A percentile compares a stretch with the other conserved stretches of the same genome.
Evolutionary conservation across 2,329 filamentous ascomycete genomes (phyloP).

Genomic region (Didymella segeticola): DNA sequence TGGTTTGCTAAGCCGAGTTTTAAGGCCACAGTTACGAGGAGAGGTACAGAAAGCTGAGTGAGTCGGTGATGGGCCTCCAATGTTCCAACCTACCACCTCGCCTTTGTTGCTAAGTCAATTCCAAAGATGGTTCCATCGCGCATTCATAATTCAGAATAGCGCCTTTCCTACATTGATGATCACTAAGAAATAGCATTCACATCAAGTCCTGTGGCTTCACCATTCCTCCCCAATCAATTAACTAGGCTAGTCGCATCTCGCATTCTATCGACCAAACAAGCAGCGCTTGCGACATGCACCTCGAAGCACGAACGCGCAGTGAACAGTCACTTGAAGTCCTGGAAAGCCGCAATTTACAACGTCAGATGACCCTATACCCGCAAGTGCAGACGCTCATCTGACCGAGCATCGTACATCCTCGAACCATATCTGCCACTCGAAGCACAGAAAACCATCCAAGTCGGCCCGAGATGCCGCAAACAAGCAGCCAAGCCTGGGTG

Average conservation of each 20-base stretch:
- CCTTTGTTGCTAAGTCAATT: too few relatives aligned
- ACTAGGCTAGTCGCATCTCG: background rate
- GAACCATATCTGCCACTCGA: too few relatives aligned
- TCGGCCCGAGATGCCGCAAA: constrained; percentile 18
- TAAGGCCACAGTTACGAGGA: background rate
- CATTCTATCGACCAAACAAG: constrained; percentile 9
- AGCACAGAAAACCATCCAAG: background rate
- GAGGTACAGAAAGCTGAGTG: background rate
- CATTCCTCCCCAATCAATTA: background rate
- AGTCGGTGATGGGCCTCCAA: background rate
- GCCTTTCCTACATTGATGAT: too few relatives aligned
- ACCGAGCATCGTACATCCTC: too few relatives aligned
- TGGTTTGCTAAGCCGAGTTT: constrained; percentile 18
- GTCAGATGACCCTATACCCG: too few relatives aligned
- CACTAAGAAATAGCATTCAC: background rate
- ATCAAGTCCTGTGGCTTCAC: background rate
- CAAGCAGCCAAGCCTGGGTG: background rate
- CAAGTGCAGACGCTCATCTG: background rate
- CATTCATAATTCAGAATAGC: too few relatives aligned
- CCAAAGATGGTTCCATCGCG: too few relatives aligned
- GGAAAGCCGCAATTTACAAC: too few relatives aligned
- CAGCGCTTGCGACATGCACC: constrained; percentile 8
- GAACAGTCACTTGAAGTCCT: background rate
- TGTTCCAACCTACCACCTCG: too few relatives aligned
- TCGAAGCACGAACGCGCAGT: background rate